Evolutionary conservation across 805 yeast genomes (phyloP), one percentile per base, ranked within the genome.

Genomic region (Myxozyma melibiosi): DNA sequence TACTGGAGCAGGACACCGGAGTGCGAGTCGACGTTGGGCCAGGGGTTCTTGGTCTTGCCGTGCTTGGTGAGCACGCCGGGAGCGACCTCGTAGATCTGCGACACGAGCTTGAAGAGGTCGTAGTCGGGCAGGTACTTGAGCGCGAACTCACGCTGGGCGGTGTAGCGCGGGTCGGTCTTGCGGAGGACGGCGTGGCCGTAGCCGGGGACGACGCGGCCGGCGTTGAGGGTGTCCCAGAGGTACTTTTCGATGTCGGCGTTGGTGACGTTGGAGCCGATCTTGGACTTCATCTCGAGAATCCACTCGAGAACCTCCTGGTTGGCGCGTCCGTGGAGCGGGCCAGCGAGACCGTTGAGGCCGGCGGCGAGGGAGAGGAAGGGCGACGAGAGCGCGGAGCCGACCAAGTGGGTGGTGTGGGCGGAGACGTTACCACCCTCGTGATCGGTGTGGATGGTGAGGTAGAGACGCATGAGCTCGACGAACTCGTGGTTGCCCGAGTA

Each of bases 371-470:
- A 84, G 62, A 87, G 77, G 79, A 77, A 87, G 68, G 94, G 92
- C 43, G 88, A 84, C 30, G 89, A 82, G 63, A 86, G 78, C 41
- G 94, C 91, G 9, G 91, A 85, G 67, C 94, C 94, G 62, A 86
- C 94, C 71, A 86, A 76, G 75, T 87, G 92, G 57, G 94, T 86
- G 64, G 94, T 84, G 77, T 86, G 94, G 47, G 94, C 94, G 62
- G 90, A 84, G 60, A 86, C 94, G 71, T 86, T 86, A 74, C 94
- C 94, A 76, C 94, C 95, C 78, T 87, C 95, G 77, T 87, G 95
- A 73, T 87, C 95, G 54, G 90, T 82, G 78, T 87, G 95, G 71
- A 87, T 84, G 61, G 92, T 83, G 70, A 86, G 74, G 80, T 87
- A 87, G 66, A 88, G 78, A 77, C 95, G 84, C 84, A 87, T 82